Conservation (phyloP, 305 asterid genomes). For the Fraxinus paxiana region DNA sequence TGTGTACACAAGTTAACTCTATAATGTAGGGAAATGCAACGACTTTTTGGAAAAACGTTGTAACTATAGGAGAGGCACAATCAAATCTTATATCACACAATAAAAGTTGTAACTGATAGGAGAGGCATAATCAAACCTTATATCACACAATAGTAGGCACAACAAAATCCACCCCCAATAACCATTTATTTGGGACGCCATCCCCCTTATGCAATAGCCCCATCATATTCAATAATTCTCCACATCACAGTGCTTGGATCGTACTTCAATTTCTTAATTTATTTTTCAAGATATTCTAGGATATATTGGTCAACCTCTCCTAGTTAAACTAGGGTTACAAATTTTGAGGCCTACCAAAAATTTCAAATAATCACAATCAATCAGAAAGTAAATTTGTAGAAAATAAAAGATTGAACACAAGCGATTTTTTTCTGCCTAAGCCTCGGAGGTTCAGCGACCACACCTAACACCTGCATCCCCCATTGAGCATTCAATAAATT, state of each 20-base stretch:
- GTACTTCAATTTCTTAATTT: neutral
- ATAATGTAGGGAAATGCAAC: neutral
- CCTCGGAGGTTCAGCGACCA: neutral
- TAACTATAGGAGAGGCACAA: neutral
- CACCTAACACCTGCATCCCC: neutral
- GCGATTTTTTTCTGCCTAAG: neutral
- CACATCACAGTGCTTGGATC: neutral
- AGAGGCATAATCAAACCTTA: neutral
- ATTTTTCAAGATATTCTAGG: no score
- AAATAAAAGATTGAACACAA: neutral
- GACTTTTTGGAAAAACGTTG: neutral
- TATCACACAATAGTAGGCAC: neutral
- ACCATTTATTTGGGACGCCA: neutral
- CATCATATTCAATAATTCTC: neutral
- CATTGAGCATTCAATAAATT: neutral
- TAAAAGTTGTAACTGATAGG: no score
- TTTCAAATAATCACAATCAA: neutral
- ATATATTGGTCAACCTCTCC: no score
- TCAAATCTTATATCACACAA: no score
- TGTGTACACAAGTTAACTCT: neutral
- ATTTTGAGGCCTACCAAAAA: no score
- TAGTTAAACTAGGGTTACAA: no score
- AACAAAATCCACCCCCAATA: neutral
- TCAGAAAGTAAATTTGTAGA: no score
- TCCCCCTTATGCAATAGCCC: neutral